Evolutionary conservation across 2,329 filamentous ascomycete genomes (phyloP).

Genomic region (Incumbomyces lentus): DNA sequence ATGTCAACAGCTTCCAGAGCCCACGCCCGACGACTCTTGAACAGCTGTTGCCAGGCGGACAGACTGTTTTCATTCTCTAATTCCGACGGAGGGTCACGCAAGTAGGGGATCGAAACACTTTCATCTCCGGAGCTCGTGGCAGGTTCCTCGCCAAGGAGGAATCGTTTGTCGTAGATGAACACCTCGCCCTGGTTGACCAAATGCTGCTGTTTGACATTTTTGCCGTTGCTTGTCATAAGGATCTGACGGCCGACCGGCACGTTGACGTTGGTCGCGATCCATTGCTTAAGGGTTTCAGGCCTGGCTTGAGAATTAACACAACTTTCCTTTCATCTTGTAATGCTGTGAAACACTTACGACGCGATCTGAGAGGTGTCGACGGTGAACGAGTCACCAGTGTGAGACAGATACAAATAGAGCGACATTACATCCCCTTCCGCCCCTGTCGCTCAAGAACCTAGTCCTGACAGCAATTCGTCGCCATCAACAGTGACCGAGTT

Average conservation of each 20-base stretch:
- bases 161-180: slow-evolving; percentile 80
- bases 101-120: slow-evolving; percentile 45
- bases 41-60: slow-evolving; percentile 79
- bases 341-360: slow-evolving; percentile 46
- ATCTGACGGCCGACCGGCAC: slow-evolving; percentile 75
- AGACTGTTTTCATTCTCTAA: slow-evolving; percentile 71
- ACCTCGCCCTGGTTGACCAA: slow-evolving; percentile 56
- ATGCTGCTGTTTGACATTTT: slow-evolving; percentile 69
- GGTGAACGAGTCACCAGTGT: slow-evolving; percentile 77
- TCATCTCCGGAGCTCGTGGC: slow-evolving; percentile 40
- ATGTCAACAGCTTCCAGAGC: slow-evolving; percentile 59
- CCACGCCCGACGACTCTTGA: slow-evolving; percentile 72
- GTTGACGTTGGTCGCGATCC: slow-evolving; percentile 63
- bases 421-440: slow-evolving; percentile 54
- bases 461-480: no score
- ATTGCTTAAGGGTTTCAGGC: slow-evolving; percentile 73
- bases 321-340: slow-evolving; percentile 16
- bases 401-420: slow-evolving; percentile 80
- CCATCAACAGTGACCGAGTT: no score
- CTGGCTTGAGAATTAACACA: slow-evolving; percentile 32
- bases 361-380: slow-evolving; percentile 66
- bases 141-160: slow-evolving; percentile 45
- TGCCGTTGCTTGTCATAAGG: slow-evolving; percentile 72
- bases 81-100: slow-evolving; percentile 62
- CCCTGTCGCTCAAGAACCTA: neutral